Evolutionary conservation across 768 basidiomycete genomes (phyloP), one percentile per base, ranked within the genome.

Genomic region (Neoboletus magnificus): DNA sequence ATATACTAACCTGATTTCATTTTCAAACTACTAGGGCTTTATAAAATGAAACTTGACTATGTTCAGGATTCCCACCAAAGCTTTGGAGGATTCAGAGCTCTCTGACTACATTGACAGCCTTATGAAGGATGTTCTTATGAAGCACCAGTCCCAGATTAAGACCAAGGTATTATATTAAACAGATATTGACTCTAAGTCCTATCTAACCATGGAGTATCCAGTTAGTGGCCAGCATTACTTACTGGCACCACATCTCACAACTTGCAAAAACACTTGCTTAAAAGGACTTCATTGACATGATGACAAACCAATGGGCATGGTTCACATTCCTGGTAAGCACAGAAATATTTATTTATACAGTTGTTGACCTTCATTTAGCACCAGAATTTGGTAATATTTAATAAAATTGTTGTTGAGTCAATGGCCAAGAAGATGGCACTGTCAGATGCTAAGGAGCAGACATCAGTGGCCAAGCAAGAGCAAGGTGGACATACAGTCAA

Each of bases 331-430:
- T 37, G n/a, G 18, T 37, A n/a, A 10, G n/a, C 6, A n/a, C 4
- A 3, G 4, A n/a, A 37, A n/a, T 1, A 0, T n/a, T n/a, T 9
- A 10, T n/a, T n/a, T 10, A 4, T 10, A 0, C 18, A n/a, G 18
- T n/a, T n/a, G 37, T 9, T 37, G 4, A 37, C 37, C 4, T 37
- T 37, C 2, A 4, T 4, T 9, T 10, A 37, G 37, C 4, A 1
- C n/a, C 37, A 37, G 37, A n/a, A n/a, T n/a, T 4, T 37, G n/a
- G 1, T 37, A 4, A 16, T 36, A 1, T 18, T 36, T 4, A 16
- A 16, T 2, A 3, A 36, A 16, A 1, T n/a, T 10, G 9, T 37
- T 10, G 4, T n/a, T n/a, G 18, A 37, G 37, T 37, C 1, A 4
- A 37, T 10, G 9, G 9, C 18, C 8, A 37, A 37, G 18, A 37